Percentiles rank a stretch among this genome's conserved stretches.
phyloP scores from a whole-genome alignment of 805 yeast species.

The Nakazawaea anatomiae region DNA sequence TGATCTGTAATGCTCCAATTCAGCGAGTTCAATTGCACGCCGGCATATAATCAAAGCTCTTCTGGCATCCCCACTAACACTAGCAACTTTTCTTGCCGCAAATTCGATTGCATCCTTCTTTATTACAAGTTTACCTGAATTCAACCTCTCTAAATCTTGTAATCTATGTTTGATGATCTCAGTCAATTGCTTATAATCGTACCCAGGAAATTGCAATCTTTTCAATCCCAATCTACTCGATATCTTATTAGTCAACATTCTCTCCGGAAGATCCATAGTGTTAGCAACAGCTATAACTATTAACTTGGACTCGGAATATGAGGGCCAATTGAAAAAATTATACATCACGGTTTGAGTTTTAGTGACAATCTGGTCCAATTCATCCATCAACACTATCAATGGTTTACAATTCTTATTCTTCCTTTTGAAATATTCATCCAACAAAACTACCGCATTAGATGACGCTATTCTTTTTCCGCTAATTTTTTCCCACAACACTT shows the following conservation, averaged over 20 bases:
- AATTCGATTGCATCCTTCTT: conserved; percentile 77
- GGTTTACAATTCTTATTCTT: conserved; percentile 38
- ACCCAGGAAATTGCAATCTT: conserved; percentile 85
- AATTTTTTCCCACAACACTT: conserved; percentile 71
- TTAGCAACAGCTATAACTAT: conserved; percentile 93
- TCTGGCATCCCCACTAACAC: conserved; percentile 97
- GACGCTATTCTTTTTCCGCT: conserved; percentile 55
- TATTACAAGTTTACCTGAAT: conserved; percentile 36
- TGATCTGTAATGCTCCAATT: conserved; percentile 43
- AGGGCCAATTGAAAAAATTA: conserved; percentile 97
- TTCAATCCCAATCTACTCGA: conserved; percentile 87
- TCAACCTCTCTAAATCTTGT: conserved; percentile 35
- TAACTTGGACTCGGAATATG: conserved; percentile 69
- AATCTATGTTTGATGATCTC: conserved; percentile 70
- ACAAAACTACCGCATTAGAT: conserved; percentile 54
- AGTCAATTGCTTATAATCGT: conserved; percentile 71
- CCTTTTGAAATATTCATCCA: conserved; percentile 65
- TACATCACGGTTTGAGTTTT: conserved; percentile 83
- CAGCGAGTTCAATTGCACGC: conserved; percentile 86
- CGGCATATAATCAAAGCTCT: conserved; percentile 84
- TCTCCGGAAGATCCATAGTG: conserved; percentile 95
- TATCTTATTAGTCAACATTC: conserved; percentile 79
- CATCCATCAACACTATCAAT: conserved; percentile 79
- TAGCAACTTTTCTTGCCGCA: conserved; percentile 90
- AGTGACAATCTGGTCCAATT: conserved; percentile 85